A percentile compares a stretch with the other conserved stretches of the same genome.
These are phyloP conservation scores for Hypoxylon fuscum DNA, from an alignment of 495 filamentous ascomycete species.

Conservation along the genomic window DNA sequence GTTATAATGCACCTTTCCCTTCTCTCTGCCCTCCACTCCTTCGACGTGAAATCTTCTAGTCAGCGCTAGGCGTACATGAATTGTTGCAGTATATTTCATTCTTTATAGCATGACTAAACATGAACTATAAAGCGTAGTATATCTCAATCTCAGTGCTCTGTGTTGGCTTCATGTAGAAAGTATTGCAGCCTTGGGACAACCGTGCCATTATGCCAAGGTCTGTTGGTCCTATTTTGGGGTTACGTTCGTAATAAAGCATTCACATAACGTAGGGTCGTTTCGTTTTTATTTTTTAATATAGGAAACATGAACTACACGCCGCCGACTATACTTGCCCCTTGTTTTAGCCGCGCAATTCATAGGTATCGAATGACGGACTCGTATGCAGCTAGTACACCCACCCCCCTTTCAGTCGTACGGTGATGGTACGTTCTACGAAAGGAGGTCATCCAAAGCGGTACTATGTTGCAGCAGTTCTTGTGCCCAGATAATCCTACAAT, in stretches of 20 bases:
- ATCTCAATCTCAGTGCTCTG: too few species aligned
- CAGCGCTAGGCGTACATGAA: background rate
- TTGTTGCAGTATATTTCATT: too few species aligned
- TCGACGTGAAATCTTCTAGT: background rate
- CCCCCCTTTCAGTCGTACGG: constrained; percentile 14
- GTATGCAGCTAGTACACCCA: constrained; percentile 1
- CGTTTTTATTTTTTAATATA: too few species aligned
- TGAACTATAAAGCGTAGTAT: too few species aligned
- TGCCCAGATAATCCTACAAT: constrained; percentile 5
- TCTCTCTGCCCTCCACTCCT: background rate
- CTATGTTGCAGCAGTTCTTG: background rate
- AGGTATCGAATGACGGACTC: constrained; percentile 9
- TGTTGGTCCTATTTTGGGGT: too few species aligned
- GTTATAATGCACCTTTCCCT: constrained; percentile 32
- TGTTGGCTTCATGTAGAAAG: too few species aligned
- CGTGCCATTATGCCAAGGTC: too few species aligned
- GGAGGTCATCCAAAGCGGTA: background rate
- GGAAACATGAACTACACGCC: constrained; percentile 5
- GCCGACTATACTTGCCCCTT: constrained; percentile 9
- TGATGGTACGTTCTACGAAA: constrained; percentile 23
- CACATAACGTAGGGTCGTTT: too few species aligned
- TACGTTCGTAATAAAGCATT: too few species aligned
- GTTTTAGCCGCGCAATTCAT: constrained; percentile 18
- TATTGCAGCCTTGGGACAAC: too few species aligned
- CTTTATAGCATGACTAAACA: too few species aligned